Conservation (phyloP, 352 stramenopile species). For the Phytophthora nicotianae region DNA sequence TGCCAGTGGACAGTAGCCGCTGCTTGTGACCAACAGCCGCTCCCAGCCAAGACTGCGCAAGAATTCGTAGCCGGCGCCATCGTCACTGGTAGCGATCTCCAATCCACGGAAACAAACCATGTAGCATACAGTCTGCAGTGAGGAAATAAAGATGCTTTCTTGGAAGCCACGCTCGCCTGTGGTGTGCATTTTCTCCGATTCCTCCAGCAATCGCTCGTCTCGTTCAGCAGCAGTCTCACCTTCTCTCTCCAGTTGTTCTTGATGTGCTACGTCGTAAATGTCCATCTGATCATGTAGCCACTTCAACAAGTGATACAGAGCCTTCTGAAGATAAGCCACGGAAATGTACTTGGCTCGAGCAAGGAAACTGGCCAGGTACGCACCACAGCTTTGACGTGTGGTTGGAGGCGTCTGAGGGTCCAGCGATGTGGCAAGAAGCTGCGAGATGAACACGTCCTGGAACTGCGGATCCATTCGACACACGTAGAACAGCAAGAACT, state of each 20-base stretch:
- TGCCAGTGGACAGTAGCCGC: conserved; percentile 68
- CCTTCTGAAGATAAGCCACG: conserved; percentile 92
- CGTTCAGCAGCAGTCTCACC: conserved; percentile 29
- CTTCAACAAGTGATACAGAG: conserved; percentile 92
- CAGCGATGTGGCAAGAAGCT: conserved; percentile 74
- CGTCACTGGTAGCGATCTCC: conserved; percentile 74
- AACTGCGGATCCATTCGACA: conserved; percentile 79
- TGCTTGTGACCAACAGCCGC: conserved; percentile 62
- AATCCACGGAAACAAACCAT: conserved; percentile 97
- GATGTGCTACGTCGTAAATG: conserved; percentile 65
- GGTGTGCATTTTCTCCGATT: conserved; percentile 36
- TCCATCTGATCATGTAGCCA: conserved; percentile 96
- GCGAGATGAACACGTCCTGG: conserved; percentile 85
- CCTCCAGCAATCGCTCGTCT: conserved; percentile 32
- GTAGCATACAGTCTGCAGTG: conserved; percentile 97
- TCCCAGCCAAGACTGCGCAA: conserved; percentile 85
- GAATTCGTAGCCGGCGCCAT: conserved; percentile 72
- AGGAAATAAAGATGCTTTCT: conserved; percentile 80
- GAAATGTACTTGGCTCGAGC: conserved; percentile 94
- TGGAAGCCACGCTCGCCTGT: conserved; percentile 45
- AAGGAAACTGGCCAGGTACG: conserved; percentile 97
- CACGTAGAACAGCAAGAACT: conserved; percentile 92
- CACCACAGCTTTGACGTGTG: conserved; percentile 93
- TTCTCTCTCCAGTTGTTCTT: conserved; percentile 21
- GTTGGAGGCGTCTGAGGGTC: conserved; percentile 86